Base-by-base conservation (phyloP, 306 rosid species). In the Dryas octopetala region DNA sequence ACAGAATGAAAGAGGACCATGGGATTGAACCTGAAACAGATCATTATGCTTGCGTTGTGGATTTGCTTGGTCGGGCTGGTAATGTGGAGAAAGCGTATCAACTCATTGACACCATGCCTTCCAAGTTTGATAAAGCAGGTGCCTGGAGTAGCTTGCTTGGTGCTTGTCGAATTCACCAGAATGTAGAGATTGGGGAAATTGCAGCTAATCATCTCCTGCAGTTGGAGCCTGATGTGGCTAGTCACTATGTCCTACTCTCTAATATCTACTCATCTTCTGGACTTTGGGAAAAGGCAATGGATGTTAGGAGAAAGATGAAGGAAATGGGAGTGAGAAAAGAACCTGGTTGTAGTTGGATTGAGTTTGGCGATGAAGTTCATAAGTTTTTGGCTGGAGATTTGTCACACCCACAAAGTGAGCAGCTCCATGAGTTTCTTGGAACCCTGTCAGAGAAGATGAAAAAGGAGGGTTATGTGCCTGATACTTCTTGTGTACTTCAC, bases 141-240 rank as follows among this genome's bases (percentile, higher is more conserved):
- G 97, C 97, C 60, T 93, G 98, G 97, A 87, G 98, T 78, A 89
- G 97, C 86, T 86, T 93, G 81, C 96, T 93, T 52, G 97, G 98
- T 3, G 90, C 88, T 19, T 90, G 95, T 81, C 84, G 89, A 73
- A 76, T 85, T 73, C 91, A 87, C 74, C 86, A 78, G 73, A 88
- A 85, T 41, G 81, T 89, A 65, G 96, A 90, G 74, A 79, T 88
- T 32, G 98, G 96, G 17, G 91, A 86, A 84, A 76, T 89, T 73
- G 95, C 90, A 28, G 98, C 95, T 0, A 75, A 83, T 76, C 79
- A 87, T 59, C 87, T 94, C 72, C 53, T 91, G 69, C 69, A 71
- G 53, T 80, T 90, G 86, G 96, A 94, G 83, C 97, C 98, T 53
- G 77, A 88, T 66, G 90, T 85, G 72, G 96, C 92, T 48, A 91